Evolutionary conservation across 371 early-diverging fungal species (phyloP).

Genomic region (Zychaea mexicana): DNA sequence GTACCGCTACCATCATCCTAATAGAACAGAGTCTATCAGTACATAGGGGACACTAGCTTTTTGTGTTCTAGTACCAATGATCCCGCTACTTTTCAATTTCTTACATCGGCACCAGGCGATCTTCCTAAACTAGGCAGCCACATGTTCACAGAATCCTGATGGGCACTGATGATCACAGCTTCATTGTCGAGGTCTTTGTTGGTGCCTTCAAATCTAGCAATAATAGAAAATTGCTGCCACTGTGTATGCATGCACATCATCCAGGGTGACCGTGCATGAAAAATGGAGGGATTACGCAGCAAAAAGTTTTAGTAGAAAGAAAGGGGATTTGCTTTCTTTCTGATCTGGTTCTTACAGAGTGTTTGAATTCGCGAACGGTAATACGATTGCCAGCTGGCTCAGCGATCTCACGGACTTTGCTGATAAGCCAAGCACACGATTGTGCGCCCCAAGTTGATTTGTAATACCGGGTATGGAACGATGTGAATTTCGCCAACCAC

Average conservation of each 20-base stretch:
- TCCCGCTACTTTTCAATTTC: no score
- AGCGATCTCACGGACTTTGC: conserved; percentile 58
- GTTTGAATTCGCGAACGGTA: conserved; percentile 74
- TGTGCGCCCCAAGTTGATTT: conserved; percentile 70
- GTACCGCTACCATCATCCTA: conserved; percentile 93
- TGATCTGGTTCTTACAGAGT: conserved; percentile 55
- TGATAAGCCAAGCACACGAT: conserved; percentile 79
- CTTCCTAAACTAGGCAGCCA: conserved; percentile 85
- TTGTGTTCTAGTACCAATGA: no score
- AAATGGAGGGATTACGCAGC: not conserved
- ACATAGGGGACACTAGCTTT: no score
- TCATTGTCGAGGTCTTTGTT: conserved; percentile 56
- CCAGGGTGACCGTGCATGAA: not conserved
- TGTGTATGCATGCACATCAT: not conserved
- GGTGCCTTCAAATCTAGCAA: conserved; percentile 71
- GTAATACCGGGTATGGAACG: conserved; percentile 91
- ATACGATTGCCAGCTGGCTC: conserved; percentile 50
- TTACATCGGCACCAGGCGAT: conserved; percentile 82
- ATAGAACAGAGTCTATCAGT: not conserved
- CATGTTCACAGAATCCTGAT: conserved; percentile 89
- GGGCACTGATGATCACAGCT: conserved; percentile 85
- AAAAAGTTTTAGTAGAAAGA: not conserved
- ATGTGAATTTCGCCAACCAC: conserved; percentile 70
- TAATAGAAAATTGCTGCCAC: conserved; percentile 56
- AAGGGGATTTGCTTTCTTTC: not conserved